Evolutionary conservation across 495 filamentous ascomycete genomes (phyloP).

Genomic region (Glarea lozoyensis): DNA sequence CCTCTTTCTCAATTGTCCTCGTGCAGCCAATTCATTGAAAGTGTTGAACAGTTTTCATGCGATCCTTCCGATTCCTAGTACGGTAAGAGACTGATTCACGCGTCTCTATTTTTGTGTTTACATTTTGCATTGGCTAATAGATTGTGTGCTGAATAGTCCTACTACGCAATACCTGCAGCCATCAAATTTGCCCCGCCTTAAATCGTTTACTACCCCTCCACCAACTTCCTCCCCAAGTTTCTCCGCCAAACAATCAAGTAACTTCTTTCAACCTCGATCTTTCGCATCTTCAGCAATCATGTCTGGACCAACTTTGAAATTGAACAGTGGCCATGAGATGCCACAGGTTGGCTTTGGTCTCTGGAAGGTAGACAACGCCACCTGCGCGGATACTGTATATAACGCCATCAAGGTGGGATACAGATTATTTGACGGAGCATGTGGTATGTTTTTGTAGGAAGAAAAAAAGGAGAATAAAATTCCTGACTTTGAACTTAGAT

Average conservation of each 20-base stretch:
- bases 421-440: conserved; percentile 79
- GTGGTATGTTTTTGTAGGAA: conserved; percentile 44
- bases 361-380: conserved; percentile 80
- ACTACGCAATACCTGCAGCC: too few species aligned
- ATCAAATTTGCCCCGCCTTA: conserved; percentile 9
- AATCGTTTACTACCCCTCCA: conserved; percentile 6
- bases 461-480: background rate
- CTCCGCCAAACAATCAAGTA: background rate
- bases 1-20: too few species aligned
- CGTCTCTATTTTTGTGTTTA: too few species aligned
- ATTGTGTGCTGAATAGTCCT: conserved; percentile 1
- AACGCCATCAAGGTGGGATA: conserved; percentile 86
- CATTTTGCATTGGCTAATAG: too few species aligned
- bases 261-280: conserved; percentile 9
- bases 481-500: conserved; percentile 36
- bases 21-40: too few species aligned
- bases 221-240: background rate
- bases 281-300: conserved; percentile 30
- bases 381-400: conserved; percentile 73
- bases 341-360: conserved; percentile 75
- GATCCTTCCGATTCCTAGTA: too few species aligned
- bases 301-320: conserved; percentile 55
- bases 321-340: conserved; percentile 77
- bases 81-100: too few species aligned
- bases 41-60: too few species aligned